Evolutionary conservation across 2,329 filamentous ascomycete species (phyloP).

Genomic region (Calonectria hawksworthii): DNA sequence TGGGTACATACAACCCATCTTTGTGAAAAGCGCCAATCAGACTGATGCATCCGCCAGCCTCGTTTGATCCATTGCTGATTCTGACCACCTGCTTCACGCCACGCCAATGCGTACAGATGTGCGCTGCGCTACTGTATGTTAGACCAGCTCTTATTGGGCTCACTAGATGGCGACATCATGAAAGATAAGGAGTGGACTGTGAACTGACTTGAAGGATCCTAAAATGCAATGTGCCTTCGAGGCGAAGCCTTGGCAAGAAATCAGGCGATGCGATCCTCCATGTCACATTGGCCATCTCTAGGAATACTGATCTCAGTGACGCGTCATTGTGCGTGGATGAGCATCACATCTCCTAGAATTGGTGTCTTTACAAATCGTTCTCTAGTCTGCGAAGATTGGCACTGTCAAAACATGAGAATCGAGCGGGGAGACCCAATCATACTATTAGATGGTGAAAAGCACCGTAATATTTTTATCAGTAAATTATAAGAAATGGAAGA

Average conservation of each 20-base stretch:
- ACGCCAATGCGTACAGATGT: neutral
- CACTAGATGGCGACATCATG: neutral
- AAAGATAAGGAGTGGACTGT: neutral
- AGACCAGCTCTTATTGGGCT: neutral
- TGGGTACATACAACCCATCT: neutral
- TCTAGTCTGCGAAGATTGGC: neutral
- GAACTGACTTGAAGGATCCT: neutral
- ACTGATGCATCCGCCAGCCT: neutral
- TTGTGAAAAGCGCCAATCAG: neutral
- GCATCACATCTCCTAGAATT: neutral
- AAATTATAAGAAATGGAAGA: accelerated
- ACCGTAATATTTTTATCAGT: neutral
- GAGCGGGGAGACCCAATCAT: no score
- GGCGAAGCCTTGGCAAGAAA: neutral
- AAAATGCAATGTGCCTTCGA: neutral
- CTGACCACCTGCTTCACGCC: neutral
- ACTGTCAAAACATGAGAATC: neutral
- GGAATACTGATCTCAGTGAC: neutral
- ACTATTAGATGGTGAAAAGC: neutral
- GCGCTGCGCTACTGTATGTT: neutral
- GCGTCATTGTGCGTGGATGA: neutral
- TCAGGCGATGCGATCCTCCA: neutral
- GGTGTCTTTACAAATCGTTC: neutral
- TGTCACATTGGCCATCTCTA: neutral
- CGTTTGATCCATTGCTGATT: neutral